Conservation (phyloP, 164 flowering plant species). For the Litsea cubeba region DNA sequence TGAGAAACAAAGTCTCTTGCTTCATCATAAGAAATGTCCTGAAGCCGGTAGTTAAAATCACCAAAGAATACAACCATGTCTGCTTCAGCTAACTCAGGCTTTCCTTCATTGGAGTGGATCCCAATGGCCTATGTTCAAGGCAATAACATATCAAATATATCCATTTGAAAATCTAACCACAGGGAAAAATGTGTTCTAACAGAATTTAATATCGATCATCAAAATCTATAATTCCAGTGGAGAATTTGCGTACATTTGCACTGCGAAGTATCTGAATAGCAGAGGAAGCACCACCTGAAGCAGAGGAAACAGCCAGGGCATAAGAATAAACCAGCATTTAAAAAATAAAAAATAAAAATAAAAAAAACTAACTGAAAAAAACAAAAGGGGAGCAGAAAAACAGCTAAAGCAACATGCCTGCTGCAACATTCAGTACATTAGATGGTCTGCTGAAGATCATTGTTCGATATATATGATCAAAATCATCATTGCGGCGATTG, state of each 20-base stretch:
- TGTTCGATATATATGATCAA: slow-evolving; percentile 75
- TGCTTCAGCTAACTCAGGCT: slow-evolving; percentile 83
- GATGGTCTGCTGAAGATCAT: slow-evolving; percentile 74
- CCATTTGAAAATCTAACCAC: not conserved
- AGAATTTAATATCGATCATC: not conserved
- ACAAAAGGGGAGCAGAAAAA: not conserved
- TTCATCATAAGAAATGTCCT: slow-evolving; percentile 94
- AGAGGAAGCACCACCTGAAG: slow-evolving; percentile 69
- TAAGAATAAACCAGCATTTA: slow-evolving; percentile 45
- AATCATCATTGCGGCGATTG: slow-evolving; percentile 91
- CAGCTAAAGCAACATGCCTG: slow-evolving; percentile 43
- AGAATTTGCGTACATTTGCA: slow-evolving; percentile 48
- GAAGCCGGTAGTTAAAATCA: slow-evolving; percentile 91
- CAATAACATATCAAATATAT: not conserved
- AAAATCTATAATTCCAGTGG: not conserved
- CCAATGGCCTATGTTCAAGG: slow-evolving; percentile 32
- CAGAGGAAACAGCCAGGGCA: slow-evolving; percentile 42
- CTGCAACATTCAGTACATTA: slow-evolving; percentile 43
- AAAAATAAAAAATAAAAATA: too few species aligned
- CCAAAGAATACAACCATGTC: slow-evolving; percentile 91
- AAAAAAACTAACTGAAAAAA: not conserved
- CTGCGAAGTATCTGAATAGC: slow-evolving; percentile 44
- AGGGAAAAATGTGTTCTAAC: not conserved
- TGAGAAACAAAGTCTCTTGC: slow-evolving; percentile 97
- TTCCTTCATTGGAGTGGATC: slow-evolving; percentile 44